Conservation (phyloP, 2,329 filamentous ascomycete species). For the Botrytis medusae region DNA sequence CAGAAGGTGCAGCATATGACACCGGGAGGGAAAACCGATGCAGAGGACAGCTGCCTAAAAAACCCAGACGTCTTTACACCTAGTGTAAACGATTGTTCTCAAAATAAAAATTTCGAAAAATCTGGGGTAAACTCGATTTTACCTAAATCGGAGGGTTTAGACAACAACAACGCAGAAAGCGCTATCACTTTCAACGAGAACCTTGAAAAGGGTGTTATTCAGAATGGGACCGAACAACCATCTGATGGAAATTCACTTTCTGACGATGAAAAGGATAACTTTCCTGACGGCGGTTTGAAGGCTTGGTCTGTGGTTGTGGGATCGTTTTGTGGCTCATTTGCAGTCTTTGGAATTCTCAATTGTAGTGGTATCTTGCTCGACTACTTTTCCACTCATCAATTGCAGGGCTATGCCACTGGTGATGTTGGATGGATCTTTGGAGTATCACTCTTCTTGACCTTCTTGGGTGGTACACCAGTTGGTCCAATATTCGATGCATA, state of each 20-base stretch:
- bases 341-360: slow-evolving; percentile 63
- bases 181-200: background rate
- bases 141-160: background rate
- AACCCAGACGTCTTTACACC: slow-evolving; percentile 17
- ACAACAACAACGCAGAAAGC: background rate
- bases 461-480: slow-evolving; percentile 67
- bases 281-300: slow-evolving; percentile 64
- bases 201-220: slow-evolving; percentile 25
- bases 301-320: slow-evolving; percentile 68
- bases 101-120: slow-evolving; percentile 1
- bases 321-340: slow-evolving; percentile 61
- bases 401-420: slow-evolving; percentile 56
- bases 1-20: slow-evolving; percentile 19
- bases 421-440: slow-evolving; percentile 60
- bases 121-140: slow-evolving; percentile 1
- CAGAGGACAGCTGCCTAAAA: slow-evolving; percentile 25
- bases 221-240: slow-evolving; percentile 19
- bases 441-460: slow-evolving; percentile 65
- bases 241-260: slow-evolving; percentile 26
- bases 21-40: slow-evolving; percentile 15
- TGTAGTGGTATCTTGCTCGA: slow-evolving; percentile 48
- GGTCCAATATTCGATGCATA: slow-evolving; percentile 70
- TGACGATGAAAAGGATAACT: slow-evolving; percentile 42
- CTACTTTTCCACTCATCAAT: slow-evolving; percentile 61
- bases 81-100: slow-evolving; percentile 3